Conservation (phyloP, 352 stramenopile species). For the Globisporangium paroecandrum region DNA sequence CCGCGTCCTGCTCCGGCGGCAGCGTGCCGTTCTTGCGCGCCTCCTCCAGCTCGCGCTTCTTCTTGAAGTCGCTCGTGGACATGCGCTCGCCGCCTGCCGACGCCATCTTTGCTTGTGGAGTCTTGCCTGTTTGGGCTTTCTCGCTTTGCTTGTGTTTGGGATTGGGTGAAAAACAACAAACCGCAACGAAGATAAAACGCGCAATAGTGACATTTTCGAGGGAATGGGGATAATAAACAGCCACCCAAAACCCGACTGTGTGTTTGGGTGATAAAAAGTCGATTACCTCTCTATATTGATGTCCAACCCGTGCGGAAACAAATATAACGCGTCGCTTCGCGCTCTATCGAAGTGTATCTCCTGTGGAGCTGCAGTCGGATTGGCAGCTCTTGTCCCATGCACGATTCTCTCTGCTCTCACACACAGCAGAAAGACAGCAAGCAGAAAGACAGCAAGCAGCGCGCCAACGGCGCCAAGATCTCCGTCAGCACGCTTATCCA, state of each 20-base stretch:
- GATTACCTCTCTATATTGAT: no score
- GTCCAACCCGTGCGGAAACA: no score
- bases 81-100: conserved; percentile 63
- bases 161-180: no score
- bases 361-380: no score
- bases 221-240: no score
- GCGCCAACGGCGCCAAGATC: neutral
- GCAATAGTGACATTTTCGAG: no score
- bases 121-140: neutral
- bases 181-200: no score
- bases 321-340: no score
- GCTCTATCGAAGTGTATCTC: no score
- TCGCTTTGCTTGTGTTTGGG: neutral
- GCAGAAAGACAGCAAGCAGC: neutral
- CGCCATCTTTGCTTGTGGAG: conserved; percentile 42
- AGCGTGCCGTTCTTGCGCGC: conserved; percentile 87
- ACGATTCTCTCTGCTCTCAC: neutral
- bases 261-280: no score
- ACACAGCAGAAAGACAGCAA: neutral
- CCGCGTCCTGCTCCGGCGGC: conserved; percentile 83
- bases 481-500: neutral
- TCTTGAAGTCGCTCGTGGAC: conserved; percentile 79
- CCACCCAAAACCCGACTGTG: no score
- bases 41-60: conserved; percentile 89
- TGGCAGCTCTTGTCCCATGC: neutral